Evolutionary conservation across 345 rosid genomes (phyloP).

Genomic region (Lagerstroemia speciosa): DNA sequence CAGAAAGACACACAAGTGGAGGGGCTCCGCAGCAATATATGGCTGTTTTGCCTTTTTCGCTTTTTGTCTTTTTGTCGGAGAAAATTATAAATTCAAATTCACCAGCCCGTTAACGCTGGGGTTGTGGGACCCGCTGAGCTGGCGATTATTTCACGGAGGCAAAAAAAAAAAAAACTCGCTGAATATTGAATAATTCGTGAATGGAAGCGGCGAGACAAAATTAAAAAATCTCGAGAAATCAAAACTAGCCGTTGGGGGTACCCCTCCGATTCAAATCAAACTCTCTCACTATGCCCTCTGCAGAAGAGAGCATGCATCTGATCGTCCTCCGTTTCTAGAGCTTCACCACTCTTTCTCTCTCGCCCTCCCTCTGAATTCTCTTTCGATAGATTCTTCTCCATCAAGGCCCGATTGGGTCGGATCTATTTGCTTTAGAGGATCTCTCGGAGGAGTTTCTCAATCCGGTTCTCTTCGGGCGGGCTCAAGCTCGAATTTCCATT

Average conservation of each 20-base stretch:
- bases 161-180: neutral
- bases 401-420: neutral
- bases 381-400: neutral
- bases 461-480: neutral
- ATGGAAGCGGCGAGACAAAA: neutral
- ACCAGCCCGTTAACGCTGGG: neutral
- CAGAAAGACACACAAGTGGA: neutral
- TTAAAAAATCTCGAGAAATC: slow-evolving; percentile 7
- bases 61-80: neutral
- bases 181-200: too few relatives aligned
- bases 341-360: slow-evolving; percentile 4
- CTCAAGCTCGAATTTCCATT: neutral
- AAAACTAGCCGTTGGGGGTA: slow-evolving; percentile 21
- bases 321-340: neutral
- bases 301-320: neutral
- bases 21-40: neutral
- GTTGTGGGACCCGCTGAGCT: neutral
- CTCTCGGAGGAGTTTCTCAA: neutral
- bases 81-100: neutral
- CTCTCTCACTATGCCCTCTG: neutral
- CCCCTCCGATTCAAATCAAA: slow-evolving; percentile 15
- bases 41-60: neutral
- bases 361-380: slow-evolving; percentile 2
- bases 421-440: neutral
- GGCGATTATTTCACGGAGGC: neutral